Evolutionary conservation across 495 filamentous ascomycete species (phyloP), one percentile per base, ranked within the genome.

Genomic region (Aspergillus taichungensis): DNA sequence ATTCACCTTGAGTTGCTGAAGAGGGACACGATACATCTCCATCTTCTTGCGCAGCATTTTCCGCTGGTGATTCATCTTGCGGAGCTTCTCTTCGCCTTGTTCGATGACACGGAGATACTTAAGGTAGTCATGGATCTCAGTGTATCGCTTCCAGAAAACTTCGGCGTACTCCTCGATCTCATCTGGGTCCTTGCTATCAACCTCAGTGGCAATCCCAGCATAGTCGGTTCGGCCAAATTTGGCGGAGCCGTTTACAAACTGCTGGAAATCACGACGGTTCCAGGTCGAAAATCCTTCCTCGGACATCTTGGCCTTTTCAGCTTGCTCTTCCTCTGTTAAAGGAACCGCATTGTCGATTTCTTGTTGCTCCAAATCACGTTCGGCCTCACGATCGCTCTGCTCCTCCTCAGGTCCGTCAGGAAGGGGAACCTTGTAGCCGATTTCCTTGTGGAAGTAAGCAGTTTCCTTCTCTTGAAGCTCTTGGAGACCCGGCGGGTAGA

Each of bases 1-100:
- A 68, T 92, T 95, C 69, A 99, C 87, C 73, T 94, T 95, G 45
- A 99, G 77, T 64, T 99, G 94, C 64, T 97, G 90, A 3, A 99
- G 76, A 28, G 94, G 94, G 35, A 96, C 91, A 5, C 90, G 87
- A 61, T 95, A 97, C 76, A 90, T 87, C 50, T 81, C 74, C 74
- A 99, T 82, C 76, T 99, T 99, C 75, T 87, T 91, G 40, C 81
- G 76, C 32, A 99, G 76, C 84, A 99, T 86, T 70, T 90, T 88
- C 42, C 88, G 82, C 61, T 97, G 91, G 59, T 95, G 87, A 49
- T 87, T 84, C 50, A 88, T 84, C 69, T 91, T 94, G 18, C 82
- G 79, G 43, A 83, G 77, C 49, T 88, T 86, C 53, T 92, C 86
- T 62, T 99, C 94, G 34, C 94, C 94, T 30, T 87, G 79, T 45